Evolutionary conservation across 352 stramenopile species (phyloP).

Genomic region (Phytophthora palmivora): DNA sequence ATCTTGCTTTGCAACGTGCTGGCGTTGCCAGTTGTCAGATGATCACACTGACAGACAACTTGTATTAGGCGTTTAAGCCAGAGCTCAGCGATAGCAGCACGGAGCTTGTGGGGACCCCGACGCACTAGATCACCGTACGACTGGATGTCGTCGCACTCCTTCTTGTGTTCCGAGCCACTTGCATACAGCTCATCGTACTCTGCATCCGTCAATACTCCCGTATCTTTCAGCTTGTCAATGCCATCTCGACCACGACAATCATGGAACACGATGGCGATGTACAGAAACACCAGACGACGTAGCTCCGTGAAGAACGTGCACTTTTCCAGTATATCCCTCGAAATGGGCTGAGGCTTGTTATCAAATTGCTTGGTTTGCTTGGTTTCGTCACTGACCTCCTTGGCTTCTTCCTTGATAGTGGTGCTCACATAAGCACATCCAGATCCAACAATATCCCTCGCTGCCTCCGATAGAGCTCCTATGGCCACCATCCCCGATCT

Average conservation of each 20-base stretch:
- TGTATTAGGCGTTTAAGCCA: conserved; percentile 79
- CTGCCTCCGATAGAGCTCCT: conserved; percentile 60
- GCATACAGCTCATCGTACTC: conserved; percentile 77
- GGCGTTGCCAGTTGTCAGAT: conserved; percentile 60
- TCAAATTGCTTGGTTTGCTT: conserved; percentile 18
- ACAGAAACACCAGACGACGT: conserved; percentile 75
- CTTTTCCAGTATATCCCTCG: conserved; percentile 65
- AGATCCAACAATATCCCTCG: conserved; percentile 65
- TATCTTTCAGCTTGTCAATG: conserved; percentile 64
- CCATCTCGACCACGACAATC: conserved; percentile 71
- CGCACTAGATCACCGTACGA: conserved; percentile 59
- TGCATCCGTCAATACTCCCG: conserved; percentile 55
- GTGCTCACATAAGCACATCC: conserved; percentile 70
- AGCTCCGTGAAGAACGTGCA: conserved; percentile 79
- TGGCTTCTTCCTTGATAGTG: conserved; percentile 35
- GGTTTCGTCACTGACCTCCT: conserved; percentile 9
- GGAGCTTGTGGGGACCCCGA: conserved; percentile 68
- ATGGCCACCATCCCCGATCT: conserved; percentile 74
- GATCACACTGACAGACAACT: conserved; percentile 55
- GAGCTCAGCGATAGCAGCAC: conserved; percentile 76
- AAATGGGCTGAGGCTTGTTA: conserved; percentile 37
- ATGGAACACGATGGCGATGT: conserved; percentile 84
- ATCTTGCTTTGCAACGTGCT: conserved; percentile 75
- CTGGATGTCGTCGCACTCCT: conserved; percentile 25
- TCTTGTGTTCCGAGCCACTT: conserved; percentile 62